phyloP scores from a whole-genome alignment of 108 stramenopile species.

The Aurantiochytrium sp. region DNA sequence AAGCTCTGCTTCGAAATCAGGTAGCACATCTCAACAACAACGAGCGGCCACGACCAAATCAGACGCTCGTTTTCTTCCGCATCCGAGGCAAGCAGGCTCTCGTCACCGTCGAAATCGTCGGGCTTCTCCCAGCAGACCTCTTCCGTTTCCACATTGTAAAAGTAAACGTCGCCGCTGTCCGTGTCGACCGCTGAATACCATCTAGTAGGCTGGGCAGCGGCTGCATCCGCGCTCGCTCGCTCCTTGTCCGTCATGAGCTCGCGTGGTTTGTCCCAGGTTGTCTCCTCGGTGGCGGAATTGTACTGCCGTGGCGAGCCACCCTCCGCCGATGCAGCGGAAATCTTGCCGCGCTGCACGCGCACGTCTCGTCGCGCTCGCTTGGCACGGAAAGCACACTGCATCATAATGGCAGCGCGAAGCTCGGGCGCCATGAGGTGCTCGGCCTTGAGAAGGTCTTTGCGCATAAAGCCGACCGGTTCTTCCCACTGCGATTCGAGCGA shows the following conservation, averaged over 20 bases:
- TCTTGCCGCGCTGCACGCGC: too few relatives aligned
- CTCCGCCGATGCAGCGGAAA: too few relatives aligned
- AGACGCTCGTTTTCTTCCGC: too few relatives aligned
- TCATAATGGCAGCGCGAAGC: not conserved
- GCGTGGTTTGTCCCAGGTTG: not conserved
- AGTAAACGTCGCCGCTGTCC: not conserved
- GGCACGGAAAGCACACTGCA: not conserved
- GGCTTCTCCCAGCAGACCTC: not conserved
- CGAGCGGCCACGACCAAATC: too few relatives aligned
- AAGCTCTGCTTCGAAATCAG: too few relatives aligned
- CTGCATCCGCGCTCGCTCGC: not conserved
- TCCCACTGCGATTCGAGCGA: not conserved
- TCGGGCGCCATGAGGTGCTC: slow-evolving; percentile 16
- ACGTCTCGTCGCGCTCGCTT: too few relatives aligned
- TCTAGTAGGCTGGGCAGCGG: not conserved
- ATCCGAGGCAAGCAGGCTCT: too few relatives aligned
- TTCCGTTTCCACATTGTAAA: not conserved
- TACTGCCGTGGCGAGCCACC: too few relatives aligned
- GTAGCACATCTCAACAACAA: too few relatives aligned
- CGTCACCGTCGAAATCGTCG: not conserved
- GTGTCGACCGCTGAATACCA: not conserved
- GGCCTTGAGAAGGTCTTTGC: not conserved
- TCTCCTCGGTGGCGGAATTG: not conserved
- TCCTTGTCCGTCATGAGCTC: not conserved
- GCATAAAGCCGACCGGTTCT: not conserved